These are phyloP conservation scores for Colletotrichum zoysiae DNA, from an alignment of 2,329 filamentous ascomycete genomes.

Conservation along the genomic window DNA sequence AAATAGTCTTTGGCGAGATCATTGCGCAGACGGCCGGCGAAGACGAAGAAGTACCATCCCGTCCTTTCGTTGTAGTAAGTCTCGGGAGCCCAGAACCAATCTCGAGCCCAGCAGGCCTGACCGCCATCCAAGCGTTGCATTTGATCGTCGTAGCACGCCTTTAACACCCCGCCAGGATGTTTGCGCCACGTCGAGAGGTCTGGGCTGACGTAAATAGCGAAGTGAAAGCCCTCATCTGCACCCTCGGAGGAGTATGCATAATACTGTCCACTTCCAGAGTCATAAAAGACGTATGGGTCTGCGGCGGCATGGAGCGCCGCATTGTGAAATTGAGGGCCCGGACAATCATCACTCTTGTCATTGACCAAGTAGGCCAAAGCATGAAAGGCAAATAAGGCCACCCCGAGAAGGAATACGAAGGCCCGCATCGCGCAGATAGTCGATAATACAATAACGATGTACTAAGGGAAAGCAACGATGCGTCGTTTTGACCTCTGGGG, in stretches of 20 bases:
- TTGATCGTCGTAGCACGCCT: slow-evolving; percentile 49
- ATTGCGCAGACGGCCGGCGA: slow-evolving; percentile 50
- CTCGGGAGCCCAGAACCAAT: slow-evolving; percentile 54
- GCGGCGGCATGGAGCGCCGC: slow-evolving; percentile 50
- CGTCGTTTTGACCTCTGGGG: neutral
- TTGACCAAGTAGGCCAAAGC: neutral
- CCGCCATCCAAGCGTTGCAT: slow-evolving; percentile 48
- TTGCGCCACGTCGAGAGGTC: slow-evolving; percentile 53
- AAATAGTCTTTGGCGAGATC: slow-evolving; percentile 51
- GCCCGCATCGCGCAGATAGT: slow-evolving; percentile 12
- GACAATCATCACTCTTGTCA: neutral
- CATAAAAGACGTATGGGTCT: slow-evolving; percentile 51
- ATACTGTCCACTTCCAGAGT: slow-evolving; percentile 48
- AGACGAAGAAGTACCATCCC: slow-evolving; percentile 55
- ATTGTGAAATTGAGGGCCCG: slow-evolving; percentile 50
- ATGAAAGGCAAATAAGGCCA: neutral
- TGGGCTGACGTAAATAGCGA: slow-evolving; percentile 53
- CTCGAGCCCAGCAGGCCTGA: slow-evolving; percentile 53
- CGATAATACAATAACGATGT: neutral
- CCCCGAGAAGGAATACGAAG: neutral
- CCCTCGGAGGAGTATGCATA: slow-evolving; percentile 54
- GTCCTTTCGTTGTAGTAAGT: slow-evolving; percentile 52
- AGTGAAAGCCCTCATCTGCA: slow-evolving; percentile 49
- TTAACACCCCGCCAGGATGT: slow-evolving; percentile 50
- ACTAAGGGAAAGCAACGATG: neutral